Evolutionary conservation across 208 protist genomes (phyloP).

Genomic region (Leptomonas seymouri): DNA sequence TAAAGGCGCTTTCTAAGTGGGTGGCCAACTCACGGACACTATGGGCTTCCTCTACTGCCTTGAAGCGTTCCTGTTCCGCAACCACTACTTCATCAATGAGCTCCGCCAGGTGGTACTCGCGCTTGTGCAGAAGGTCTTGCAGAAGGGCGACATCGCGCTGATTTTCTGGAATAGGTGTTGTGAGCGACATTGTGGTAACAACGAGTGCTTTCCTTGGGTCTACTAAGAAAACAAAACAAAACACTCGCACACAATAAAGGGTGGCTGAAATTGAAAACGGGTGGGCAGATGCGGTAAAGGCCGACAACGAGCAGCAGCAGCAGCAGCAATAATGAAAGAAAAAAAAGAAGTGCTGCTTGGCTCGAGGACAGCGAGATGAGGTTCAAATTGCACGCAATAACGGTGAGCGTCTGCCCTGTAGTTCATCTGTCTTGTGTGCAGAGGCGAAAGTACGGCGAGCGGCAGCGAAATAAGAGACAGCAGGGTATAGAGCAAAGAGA

Average conservation of each 20-base stretch:
- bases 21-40: slow-evolving; percentile 29
- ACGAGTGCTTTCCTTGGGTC: not conserved
- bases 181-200: slow-evolving; percentile 22
- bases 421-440: not conserved
- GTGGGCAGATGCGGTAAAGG: not conserved
- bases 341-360: not conserved
- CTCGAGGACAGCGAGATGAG: not conserved
- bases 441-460: not conserved
- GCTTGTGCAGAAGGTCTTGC: slow-evolving; percentile 48
- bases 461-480: not conserved
- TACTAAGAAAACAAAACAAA: not conserved
- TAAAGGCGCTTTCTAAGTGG: slow-evolving; percentile 45
- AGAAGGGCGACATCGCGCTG: slow-evolving; percentile 34
- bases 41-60: slow-evolving; percentile 31
- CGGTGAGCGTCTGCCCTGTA: not conserved
- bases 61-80: slow-evolving; percentile 49
- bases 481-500: too few species aligned
- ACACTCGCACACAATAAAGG: not conserved
- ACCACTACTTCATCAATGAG: slow-evolving; percentile 81
- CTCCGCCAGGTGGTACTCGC: slow-evolving; percentile 76
- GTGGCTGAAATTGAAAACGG: not conserved
- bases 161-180: not conserved
- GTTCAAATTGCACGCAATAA: too few species aligned
- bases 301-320: too few species aligned
- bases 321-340: not conserved